Base-by-base conservation (phyloP, 108 stramenopile species). In the Stephanodiscus triporus region DNA sequence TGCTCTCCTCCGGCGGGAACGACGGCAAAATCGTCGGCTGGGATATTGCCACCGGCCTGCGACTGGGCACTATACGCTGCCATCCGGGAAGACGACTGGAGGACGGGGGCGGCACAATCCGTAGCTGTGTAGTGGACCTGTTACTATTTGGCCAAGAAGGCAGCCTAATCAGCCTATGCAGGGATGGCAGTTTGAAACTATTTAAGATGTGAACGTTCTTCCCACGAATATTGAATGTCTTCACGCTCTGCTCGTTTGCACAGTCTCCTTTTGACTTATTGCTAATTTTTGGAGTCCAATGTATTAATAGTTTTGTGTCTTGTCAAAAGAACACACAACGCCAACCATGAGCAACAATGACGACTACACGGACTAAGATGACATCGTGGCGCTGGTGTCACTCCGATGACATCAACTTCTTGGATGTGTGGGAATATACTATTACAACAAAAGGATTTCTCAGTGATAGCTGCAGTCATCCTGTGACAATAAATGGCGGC, bases 371-470 rank as follows among this genome's bases (percentile, higher is more conserved):
- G n/a, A n/a, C n/a, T n/a, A n/a, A n/a, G n/a, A n/a, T n/a, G n/a
- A n/a, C n/a, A n/a, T n/a, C n/a, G n/a, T n/a, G n/a, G n/a, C n/a
- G n/a, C n/a, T n/a, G n/a, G n/a, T n/a, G n/a, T n/a, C n/a, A n/a
- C n/a, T n/a, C n/a, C n/a, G n/a, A n/a, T n/a, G n/a, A n/a, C n/a
- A n/a, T n/a, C n/a, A n/a, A n/a, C n/a, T n/a, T n/a, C n/a, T n/a
- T n/a, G n/a, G n/a, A n/a, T n/a, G n/a, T n/a, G n/a, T n/a, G n/a
- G n/a, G n/a, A n/a, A n/a, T n/a, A n/a, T n/a, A n/a, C n/a, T n/a
- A n/a, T n/a, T n/a, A 82, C 81, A 7, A 82, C 81, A 2, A 76
- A 72, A 61, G 81, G 81, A 11, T 82, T 70, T 37, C 49, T 82
- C 1, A 66, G 63, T 40, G 63, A 82, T 53, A 75, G 81, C n/a